Conservation (phyloP, 2,329 filamentous ascomycete species). For the Microascus cirrosus region DNA sequence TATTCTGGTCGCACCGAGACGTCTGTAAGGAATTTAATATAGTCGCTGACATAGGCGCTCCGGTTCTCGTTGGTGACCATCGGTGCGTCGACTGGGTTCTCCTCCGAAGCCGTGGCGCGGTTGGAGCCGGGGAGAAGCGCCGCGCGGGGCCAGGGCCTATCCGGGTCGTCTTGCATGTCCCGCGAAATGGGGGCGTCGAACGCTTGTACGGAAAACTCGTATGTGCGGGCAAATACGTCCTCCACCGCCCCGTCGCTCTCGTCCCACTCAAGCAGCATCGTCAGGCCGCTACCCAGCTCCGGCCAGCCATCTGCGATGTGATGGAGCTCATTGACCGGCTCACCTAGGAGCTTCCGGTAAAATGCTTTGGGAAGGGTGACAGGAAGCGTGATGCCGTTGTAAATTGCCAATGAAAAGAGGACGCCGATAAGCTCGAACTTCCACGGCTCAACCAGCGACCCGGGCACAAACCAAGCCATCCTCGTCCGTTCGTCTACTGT, state of each 20-base stretch:
- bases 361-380: slow-evolving; percentile 79
- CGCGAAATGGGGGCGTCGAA: slow-evolving; percentile 46
- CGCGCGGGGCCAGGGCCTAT: slow-evolving; percentile 36
- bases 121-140: slow-evolving; percentile 22
- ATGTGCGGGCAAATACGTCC: slow-evolving; percentile 74
- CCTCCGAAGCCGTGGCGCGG: slow-evolving; percentile 13
- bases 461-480: slow-evolving; percentile 81
- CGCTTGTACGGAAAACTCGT: slow-evolving; percentile 64
- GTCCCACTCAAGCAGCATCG: slow-evolving; percentile 63
- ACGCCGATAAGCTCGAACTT: slow-evolving; percentile 85
- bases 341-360: slow-evolving; percentile 67
- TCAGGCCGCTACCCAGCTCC: slow-evolving; percentile 63
- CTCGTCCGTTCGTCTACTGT: slow-evolving; percentile 63
- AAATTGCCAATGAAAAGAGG: slow-evolving; percentile 79
- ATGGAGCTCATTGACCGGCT: slow-evolving; percentile 57
- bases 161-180: slow-evolving; percentile 33
- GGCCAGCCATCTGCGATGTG: slow-evolving; percentile 86
- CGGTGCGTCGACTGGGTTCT: slow-evolving; percentile 43
- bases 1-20: slow-evolving; percentile 69
- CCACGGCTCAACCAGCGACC: slow-evolving; percentile 71
- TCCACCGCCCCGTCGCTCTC: slow-evolving; percentile 64
- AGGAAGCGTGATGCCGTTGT: slow-evolving; percentile 85
- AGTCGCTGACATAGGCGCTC: slow-evolving; percentile 68
- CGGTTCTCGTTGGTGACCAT: slow-evolving; percentile 77
- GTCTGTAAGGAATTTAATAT: slow-evolving; percentile 73